Percentiles rank a stretch among this genome's conserved stretches.
These are phyloP conservation scores for Talaromyces rugulosus DNA, from an alignment of 2,329 filamentous ascomycete genomes.

Conservation along the genomic window DNA sequence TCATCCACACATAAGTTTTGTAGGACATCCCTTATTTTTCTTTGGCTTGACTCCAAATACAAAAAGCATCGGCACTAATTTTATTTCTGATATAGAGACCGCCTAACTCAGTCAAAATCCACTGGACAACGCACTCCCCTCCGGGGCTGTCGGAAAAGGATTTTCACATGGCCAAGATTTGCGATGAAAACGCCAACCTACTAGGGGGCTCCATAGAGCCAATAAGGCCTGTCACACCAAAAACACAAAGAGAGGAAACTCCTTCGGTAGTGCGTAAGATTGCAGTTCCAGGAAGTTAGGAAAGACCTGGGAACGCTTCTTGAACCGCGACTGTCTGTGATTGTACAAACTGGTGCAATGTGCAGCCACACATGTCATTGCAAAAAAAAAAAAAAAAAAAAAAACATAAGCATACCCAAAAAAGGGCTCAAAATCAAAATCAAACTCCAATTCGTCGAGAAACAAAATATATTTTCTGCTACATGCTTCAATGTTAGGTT, in stretches of 20 bases:
- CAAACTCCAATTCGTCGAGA: neutral
- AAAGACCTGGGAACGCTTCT: too few species aligned
- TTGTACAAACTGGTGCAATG: too few species aligned
- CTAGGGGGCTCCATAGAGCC: conserved; percentile 22
- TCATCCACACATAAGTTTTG: conserved; percentile 36
- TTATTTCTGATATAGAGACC: conserved; percentile 7
- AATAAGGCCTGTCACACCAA: neutral
- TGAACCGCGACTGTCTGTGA: too few species aligned
- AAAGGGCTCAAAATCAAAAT: neutral
- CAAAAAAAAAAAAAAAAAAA: too few species aligned
- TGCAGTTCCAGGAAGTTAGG: too few species aligned
- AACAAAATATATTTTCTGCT: neutral
- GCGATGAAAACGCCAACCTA: conserved; percentile 31
- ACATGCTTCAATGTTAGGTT: neutral
- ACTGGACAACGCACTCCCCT: conserved; percentile 39
- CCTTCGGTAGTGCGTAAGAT: too few species aligned
- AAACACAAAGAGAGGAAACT: neutral
- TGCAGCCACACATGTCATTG: too few species aligned
- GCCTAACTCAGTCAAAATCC: conserved; percentile 32
- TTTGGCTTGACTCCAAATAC: neutral
- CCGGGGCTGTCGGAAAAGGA: conserved; percentile 37
- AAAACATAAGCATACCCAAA: too few species aligned
- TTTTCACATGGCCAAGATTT: conserved; percentile 32
- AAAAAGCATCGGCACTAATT: neutral
- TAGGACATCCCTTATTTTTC: conserved; percentile 17